A percentile compares a stretch with the other conserved stretches of the same genome.
phyloP scores from a whole-genome alignment of 345 rosid species.

The Eucalyptus grandis region DNA sequence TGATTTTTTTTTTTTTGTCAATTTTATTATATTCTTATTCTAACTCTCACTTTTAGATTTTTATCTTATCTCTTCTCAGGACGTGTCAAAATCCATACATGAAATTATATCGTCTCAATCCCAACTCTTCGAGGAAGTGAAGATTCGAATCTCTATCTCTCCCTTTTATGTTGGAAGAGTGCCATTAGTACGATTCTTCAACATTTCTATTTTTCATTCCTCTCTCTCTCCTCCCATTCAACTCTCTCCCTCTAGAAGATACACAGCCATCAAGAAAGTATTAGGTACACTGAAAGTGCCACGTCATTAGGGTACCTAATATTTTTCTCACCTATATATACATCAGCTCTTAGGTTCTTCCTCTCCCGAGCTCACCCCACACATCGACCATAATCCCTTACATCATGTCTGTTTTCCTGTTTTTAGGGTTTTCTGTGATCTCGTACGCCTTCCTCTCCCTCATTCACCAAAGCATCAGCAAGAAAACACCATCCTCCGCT shows the following conservation, averaged over 20 bases:
- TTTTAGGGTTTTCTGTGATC: not conserved
- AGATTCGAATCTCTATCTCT: accelerated
- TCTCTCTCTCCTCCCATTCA: not conserved
- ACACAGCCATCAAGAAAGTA: not conserved
- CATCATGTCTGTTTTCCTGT: not conserved
- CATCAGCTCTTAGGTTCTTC: not conserved
- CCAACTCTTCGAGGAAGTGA: accelerated
- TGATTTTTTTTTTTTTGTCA: not conserved
- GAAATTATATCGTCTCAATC: accelerated
- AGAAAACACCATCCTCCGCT: not conserved
- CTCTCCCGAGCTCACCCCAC: not conserved
- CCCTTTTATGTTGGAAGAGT: accelerated
- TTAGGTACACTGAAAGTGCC: too few relatives aligned
- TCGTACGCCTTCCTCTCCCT: not conserved
- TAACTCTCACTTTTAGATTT: accelerated
- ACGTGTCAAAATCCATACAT: accelerated
- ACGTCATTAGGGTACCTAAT: too few relatives aligned
- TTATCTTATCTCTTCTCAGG: accelerated
- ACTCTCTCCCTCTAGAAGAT: not conserved
- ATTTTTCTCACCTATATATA: not conserved
- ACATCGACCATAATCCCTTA: not conserved
- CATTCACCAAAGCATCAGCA: not conserved
- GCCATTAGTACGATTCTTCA: not conserved
- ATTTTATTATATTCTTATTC: accelerated
- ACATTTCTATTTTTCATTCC: not conserved